A percentile compares a stretch with the other conserved stretches of the same genome.
Evolutionary conservation across 2,329 filamentous ascomycete species (phyloP).

Genomic region (Alternaria atra): DNA sequence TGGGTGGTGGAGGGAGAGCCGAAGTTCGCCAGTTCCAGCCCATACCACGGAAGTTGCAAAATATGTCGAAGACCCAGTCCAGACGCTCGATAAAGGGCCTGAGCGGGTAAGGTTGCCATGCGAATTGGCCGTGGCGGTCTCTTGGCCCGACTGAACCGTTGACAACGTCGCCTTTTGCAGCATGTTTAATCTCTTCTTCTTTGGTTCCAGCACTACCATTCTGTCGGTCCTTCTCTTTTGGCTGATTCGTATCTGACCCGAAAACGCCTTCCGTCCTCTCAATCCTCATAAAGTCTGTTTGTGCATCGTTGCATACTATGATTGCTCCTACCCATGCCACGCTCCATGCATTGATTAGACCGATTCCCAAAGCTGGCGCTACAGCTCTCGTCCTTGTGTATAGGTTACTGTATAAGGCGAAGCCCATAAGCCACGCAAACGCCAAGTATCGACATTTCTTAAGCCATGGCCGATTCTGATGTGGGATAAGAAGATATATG

Average conservation of each 20-base stretch:
- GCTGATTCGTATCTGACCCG: slow-evolving; percentile 6
- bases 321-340: slow-evolving; percentile 63
- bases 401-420: slow-evolving; percentile 56
- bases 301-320: slow-evolving; percentile 64
- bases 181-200: background rate
- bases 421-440: slow-evolving; percentile 55
- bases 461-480: slow-evolving; percentile 52
- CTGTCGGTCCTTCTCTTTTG: slow-evolving; percentile 2
- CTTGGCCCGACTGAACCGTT: slow-evolving; percentile 36
- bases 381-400: slow-evolving; percentile 60
- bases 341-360: slow-evolving; percentile 63
- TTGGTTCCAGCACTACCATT: slow-evolving; percentile 1
- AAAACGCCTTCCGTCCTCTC: slow-evolving; percentile 54
- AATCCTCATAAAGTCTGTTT: slow-evolving; percentile 65
- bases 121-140: slow-evolving; percentile 50
- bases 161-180: slow-evolving; percentile 11
- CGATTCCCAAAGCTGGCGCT: slow-evolving; percentile 64
- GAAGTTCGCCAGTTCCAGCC: slow-evolving; percentile 68
- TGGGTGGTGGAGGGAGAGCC: slow-evolving; percentile 57
- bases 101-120: slow-evolving; percentile 64
- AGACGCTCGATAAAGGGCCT: slow-evolving; percentile 61
- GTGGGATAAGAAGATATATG: slow-evolving; percentile 62
- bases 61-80: slow-evolving; percentile 66
- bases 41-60: slow-evolving; percentile 66
- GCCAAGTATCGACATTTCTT: slow-evolving; percentile 55